Conservation (phyloP, 2,329 filamentous ascomycete genomes). For the Penicillium frequentans region DNA sequence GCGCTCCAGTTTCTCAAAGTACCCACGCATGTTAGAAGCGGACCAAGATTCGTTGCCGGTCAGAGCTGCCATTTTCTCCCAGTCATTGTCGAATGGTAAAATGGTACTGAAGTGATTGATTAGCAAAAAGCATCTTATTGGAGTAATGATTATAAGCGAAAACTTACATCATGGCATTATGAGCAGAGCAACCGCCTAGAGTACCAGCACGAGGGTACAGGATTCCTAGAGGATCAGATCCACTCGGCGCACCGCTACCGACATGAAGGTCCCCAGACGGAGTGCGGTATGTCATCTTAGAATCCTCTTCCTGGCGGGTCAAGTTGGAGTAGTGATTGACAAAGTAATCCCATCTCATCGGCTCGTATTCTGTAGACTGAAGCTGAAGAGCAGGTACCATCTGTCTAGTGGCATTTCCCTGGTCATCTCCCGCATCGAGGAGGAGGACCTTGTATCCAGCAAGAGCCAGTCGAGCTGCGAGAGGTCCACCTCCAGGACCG, state of each 20-base stretch:
- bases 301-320: conserved; percentile 54
- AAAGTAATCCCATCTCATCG: conserved; percentile 63
- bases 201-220: conserved; percentile 58
- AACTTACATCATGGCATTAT: conserved; percentile 58
- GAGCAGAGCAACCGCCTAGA: conserved; percentile 59
- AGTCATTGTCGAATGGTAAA: conserved; percentile 60
- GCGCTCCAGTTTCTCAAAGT: conserved; percentile 55
- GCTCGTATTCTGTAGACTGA: conserved; percentile 56
- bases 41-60: conserved; percentile 62
- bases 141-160: neutral
- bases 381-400: conserved; percentile 57
- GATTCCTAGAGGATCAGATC: conserved; percentile 52
- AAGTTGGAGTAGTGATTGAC: conserved; percentile 62
- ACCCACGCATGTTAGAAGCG: conserved; percentile 56
- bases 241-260: conserved; percentile 53
- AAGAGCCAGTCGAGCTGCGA: conserved; percentile 60
- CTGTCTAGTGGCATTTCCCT: conserved; percentile 52
- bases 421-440: conserved; percentile 61
- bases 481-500: conserved; percentile 59
- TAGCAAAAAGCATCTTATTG: neutral
- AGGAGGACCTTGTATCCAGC: conserved; percentile 62
- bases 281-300: conserved; percentile 59
- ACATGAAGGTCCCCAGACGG: conserved; percentile 54
- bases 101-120: conserved; percentile 40
- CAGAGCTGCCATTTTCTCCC: conserved; percentile 54